A percentile compares a stretch with the other conserved stretches of the same genome.
Evolutionary conservation across 495 filamentous ascomycete species (phyloP).

Genomic region (Penicillium arizonense): DNA sequence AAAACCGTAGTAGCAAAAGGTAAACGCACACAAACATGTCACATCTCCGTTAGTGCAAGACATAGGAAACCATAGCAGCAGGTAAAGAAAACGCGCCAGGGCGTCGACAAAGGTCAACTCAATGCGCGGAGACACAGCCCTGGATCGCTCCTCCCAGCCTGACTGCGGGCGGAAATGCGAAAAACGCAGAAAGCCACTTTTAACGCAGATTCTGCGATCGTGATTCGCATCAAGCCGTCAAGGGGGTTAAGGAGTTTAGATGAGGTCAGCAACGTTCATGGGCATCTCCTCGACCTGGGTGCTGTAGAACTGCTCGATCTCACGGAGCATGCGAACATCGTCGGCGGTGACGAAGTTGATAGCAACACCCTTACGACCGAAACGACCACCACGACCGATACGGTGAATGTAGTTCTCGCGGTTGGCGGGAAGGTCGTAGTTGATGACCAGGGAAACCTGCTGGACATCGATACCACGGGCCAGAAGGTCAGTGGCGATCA

Average conservation of each 20-base stretch:
- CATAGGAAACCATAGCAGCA: slow-evolving; percentile 40
- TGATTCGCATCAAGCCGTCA: slow-evolving; percentile 46
- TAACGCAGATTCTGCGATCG: slow-evolving; percentile 46
- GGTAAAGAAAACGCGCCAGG: not conserved
- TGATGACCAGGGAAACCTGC: slow-evolving; percentile 99
- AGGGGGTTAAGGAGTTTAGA: slow-evolving; percentile 42
- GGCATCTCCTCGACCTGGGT: slow-evolving; percentile 64
- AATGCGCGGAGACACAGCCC: slow-evolving; percentile 15
- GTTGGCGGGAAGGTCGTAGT: slow-evolving; percentile 98
- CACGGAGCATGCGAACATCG: slow-evolving; percentile 98
- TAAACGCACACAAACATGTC: slow-evolving; percentile 39
- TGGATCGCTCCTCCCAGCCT: slow-evolving; percentile 9
- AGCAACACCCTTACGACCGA: slow-evolving; percentile 99
- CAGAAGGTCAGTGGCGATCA: slow-evolving; percentile 96
- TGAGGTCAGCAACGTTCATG: slow-evolving; percentile 61
- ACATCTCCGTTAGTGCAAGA: slow-evolving; percentile 43
- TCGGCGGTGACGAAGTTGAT: slow-evolving; percentile 99
- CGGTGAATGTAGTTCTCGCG: slow-evolving; percentile 99
- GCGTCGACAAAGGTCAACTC: slow-evolving; percentile 7
- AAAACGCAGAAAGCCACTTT: slow-evolving; percentile 50
- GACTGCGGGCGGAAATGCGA: slow-evolving; percentile 32
- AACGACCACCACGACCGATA: slow-evolving; percentile 97
- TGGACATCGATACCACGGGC: slow-evolving; percentile 99
- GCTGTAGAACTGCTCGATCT: slow-evolving; percentile 79
- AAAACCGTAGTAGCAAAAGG: slow-evolving; percentile 42